Conservation (phyloP, 2,329 filamentous ascomycete genomes). For the Cladosporium sp. region DNA sequence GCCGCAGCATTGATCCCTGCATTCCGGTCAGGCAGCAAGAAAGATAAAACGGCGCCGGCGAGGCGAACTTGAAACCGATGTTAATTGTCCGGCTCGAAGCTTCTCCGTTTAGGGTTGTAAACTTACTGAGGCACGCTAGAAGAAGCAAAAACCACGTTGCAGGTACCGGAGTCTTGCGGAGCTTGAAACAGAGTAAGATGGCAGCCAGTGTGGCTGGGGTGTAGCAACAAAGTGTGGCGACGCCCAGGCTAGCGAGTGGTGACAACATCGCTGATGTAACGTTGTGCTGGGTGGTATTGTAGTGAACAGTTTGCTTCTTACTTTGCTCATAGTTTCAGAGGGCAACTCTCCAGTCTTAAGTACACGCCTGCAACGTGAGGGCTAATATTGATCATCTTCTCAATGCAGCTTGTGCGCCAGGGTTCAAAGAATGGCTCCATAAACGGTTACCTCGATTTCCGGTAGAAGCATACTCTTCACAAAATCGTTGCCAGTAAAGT, state of each 20-base stretch:
- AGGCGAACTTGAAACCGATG: conserved; percentile 5
- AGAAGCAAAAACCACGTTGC: conserved; percentile 10
- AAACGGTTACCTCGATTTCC: not conserved
- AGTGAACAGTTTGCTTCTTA: not conserved
- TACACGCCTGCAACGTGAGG: not conserved
- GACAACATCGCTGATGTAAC: not conserved
- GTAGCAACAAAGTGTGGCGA: conserved; percentile 13
- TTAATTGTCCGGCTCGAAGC: not conserved
- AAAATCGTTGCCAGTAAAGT: not conserved
- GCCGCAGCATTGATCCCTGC: conserved; percentile 7
- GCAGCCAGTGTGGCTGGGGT: not conserved
- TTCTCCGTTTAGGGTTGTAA: not conserved
- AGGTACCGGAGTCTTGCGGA: not conserved
- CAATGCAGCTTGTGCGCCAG: not conserved
- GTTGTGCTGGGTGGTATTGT: not conserved
- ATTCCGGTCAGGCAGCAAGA: not conserved
- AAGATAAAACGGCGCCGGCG: conserved; percentile 2
- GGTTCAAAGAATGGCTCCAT: not conserved
- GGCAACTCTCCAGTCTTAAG: not conserved
- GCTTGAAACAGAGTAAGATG: not conserved
- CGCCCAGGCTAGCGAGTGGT: conserved; percentile 3
- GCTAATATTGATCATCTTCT: not conserved
- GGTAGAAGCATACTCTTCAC: not conserved
- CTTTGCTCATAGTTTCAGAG: not conserved
- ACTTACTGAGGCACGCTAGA: conserved; percentile 14